Conservation (phyloP, 306 rosid genomes). For the Pterocarpus macrocarpus region DNA sequence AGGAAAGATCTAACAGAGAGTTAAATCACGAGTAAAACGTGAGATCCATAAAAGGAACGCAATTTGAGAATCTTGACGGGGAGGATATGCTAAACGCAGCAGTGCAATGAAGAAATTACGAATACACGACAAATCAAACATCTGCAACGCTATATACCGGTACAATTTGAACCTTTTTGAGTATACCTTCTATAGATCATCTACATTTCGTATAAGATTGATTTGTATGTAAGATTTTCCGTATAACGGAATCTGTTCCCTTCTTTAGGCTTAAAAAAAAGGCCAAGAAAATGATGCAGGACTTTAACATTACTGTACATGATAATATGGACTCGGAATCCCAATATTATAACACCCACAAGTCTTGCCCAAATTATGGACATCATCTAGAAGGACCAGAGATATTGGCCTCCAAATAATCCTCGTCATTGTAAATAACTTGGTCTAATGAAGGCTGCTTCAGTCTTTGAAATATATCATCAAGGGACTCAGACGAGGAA, state of each 20-base stretch:
- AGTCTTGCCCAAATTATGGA: slow-evolving; percentile 29
- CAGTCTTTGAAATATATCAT: slow-evolving; percentile 92
- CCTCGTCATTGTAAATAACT: slow-evolving; percentile 54
- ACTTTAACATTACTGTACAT: slow-evolving; percentile 62
- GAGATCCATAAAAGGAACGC: neutral
- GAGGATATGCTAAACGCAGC: neutral
- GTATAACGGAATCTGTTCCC: slow-evolving; percentile 33
- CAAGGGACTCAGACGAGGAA: slow-evolving; percentile 88
- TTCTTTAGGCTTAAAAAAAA: slow-evolving; percentile 12
- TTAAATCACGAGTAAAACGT: neutral
- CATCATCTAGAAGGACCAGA: slow-evolving; percentile 62
- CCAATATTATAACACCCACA: slow-evolving; percentile 39
- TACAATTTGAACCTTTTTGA: slow-evolving; percentile 13
- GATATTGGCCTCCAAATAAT: slow-evolving; percentile 48
- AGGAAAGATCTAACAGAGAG: neutral
- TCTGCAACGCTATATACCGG: neutral
- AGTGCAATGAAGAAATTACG: slow-evolving; percentile 9
- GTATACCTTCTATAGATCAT: slow-evolving; percentile 26
- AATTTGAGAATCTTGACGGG: neutral
- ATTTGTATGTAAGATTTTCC: slow-evolving; percentile 41
- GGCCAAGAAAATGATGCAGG: slow-evolving; percentile 36
- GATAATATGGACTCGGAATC: slow-evolving; percentile 41
- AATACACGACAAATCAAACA: slow-evolving; percentile 1
- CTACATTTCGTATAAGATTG: slow-evolving; percentile 38
- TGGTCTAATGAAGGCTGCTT: slow-evolving; percentile 70